Percentiles rank a stretch among this genome's conserved stretches.
Conservation (phyloP, 176 grass and related monocot species). For the Avena eriantha region DNA sequence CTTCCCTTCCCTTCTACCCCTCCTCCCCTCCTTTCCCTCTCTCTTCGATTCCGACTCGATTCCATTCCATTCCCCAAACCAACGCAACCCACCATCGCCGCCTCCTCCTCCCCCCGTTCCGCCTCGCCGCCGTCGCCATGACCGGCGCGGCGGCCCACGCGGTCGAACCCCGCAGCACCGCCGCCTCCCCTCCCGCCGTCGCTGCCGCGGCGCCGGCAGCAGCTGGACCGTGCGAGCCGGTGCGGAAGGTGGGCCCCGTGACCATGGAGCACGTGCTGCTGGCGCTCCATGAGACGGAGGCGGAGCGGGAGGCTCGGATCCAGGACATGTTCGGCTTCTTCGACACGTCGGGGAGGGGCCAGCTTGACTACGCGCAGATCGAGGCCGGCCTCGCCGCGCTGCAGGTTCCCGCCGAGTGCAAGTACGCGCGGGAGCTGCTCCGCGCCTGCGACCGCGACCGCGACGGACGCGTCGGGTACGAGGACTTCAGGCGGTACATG, state of each 20-base stretch:
- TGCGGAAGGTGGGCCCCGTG: conserved; percentile 66
- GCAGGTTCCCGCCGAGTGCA: conserved; percentile 79
- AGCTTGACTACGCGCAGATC: conserved; percentile 95
- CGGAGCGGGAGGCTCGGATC: conserved; percentile 92
- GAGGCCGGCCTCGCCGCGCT: conserved; percentile 81
- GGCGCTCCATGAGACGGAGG: conserved; percentile 81
- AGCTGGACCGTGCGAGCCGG: conserved; percentile 54
- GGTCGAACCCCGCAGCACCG: conserved; percentile 35
- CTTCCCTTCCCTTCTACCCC: neutral
- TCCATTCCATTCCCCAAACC: conserved; percentile 39
- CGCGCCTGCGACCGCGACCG: conserved; percentile 88
- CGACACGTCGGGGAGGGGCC: conserved; percentile 66
- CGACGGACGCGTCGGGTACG: conserved; percentile 83
- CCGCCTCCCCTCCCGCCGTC: conserved; percentile 17
- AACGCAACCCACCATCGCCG: conserved; percentile 35
- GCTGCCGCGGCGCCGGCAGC: conserved; percentile 20
- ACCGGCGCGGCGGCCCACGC: conserved; percentile 64
- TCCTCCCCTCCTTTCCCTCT: neutral
- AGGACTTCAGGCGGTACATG: conserved; percentile 93
- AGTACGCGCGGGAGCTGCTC: conserved; percentile 91
- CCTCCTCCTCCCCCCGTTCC: neutral
- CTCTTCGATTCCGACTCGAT: conserved; percentile 24
- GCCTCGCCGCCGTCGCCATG: conserved; percentile 56
- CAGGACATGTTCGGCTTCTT: conserved; percentile 87
- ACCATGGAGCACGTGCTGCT: conserved; percentile 94